phyloP scores from a whole-genome alignment of 1,284 basidiomycete species.

The Polyporus tsugae region DNA sequence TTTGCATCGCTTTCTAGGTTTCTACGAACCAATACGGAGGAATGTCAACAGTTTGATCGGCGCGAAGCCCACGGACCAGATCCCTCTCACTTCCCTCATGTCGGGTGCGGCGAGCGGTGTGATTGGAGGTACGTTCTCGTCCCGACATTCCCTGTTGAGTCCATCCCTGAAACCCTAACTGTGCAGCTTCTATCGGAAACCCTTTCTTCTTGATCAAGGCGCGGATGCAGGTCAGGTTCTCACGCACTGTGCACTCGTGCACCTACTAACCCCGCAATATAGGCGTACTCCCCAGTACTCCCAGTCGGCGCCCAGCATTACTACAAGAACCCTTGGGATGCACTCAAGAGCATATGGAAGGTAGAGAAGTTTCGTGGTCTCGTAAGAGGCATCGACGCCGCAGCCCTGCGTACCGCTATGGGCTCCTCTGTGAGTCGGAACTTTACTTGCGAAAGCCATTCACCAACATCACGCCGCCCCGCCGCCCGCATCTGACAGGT shows the following conservation, averaged over 20 bases:
- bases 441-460: background rate
- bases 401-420: slow-evolving; percentile 93
- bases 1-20: slow-evolving; percentile 59
- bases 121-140: slow-evolving; percentile 76
- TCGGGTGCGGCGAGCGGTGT: slow-evolving; percentile 92
- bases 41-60: slow-evolving; percentile 78
- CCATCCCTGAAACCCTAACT: background rate
- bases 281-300: slow-evolving; percentile 93
- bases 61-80: slow-evolving; percentile 66
- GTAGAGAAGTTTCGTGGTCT: slow-evolving; percentile 85
- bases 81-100: slow-evolving; percentile 77
- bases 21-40: slow-evolving; percentile 93
- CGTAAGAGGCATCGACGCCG: slow-evolving; percentile 91
- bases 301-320: slow-evolving; percentile 94
- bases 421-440: slow-evolving; percentile 75
- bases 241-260: slow-evolving; percentile 5
- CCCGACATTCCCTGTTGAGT: background rate
- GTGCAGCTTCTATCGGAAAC: slow-evolving; percentile 74
- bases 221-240: slow-evolving; percentile 83
- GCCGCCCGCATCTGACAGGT: slow-evolving; percentile 60
- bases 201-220: slow-evolving; percentile 98
- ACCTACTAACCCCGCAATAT: background rate
- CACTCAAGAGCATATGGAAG: slow-evolving; percentile 81
- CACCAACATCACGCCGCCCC: background rate
- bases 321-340: slow-evolving; percentile 87